Base-by-base conservation (phyloP, 2,329 filamentous ascomycete species). In the Monosporascus sp. region DNA sequence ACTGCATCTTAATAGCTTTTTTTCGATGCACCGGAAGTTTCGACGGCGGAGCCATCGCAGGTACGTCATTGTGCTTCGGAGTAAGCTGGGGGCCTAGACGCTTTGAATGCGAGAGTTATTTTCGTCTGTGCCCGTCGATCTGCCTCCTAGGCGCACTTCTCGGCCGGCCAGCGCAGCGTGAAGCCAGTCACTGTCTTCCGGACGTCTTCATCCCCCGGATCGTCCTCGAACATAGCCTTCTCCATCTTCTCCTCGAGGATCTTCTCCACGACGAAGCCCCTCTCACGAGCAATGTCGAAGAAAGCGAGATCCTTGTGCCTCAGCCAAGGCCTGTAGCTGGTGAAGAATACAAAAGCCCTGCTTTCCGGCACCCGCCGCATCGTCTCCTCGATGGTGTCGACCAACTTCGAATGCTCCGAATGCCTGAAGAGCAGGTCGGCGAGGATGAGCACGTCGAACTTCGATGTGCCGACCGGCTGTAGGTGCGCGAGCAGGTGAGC, bases 391-490 rank as follows among this genome's bases (percentile, higher is more conserved):
- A 97, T 81, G 4, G 87, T 90, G 58, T 81, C 78, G 58, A 95
- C 76, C 55, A 97, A 77, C 63, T 89, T 90, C 2, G 72, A 75
- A 65, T 97, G 93, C 73, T 96, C 91, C 5, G 85, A 88, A 68
- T 97, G 91, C 55, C 94, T 89, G 74, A 97, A 97, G 3, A 97
- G 79, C 48, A 97, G 78, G 68, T 97, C 93, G 3, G 92, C 91
- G 44, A 97, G 79, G 53, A 97, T 86, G 25, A 97, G 70, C 5
- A 95, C 76, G 67, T 97, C 90, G 65, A 95, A 97, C 0, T 74
- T 75, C 8, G 59, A 52, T 18, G 57, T 60, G 43, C 57, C 59
- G 18, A 58, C 54, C 2, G 67, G 54, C n/a, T 75, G 72, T 1
- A 93, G 70, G 57, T 84, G 76, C 6, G 74, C 73, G 14, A 87